A percentile compares a stretch with the other conserved stretches of the same genome.
phyloP scores from a whole-genome alignment of 768 basidiomycete genomes.

The Macrolepiota dolichaula region DNA sequence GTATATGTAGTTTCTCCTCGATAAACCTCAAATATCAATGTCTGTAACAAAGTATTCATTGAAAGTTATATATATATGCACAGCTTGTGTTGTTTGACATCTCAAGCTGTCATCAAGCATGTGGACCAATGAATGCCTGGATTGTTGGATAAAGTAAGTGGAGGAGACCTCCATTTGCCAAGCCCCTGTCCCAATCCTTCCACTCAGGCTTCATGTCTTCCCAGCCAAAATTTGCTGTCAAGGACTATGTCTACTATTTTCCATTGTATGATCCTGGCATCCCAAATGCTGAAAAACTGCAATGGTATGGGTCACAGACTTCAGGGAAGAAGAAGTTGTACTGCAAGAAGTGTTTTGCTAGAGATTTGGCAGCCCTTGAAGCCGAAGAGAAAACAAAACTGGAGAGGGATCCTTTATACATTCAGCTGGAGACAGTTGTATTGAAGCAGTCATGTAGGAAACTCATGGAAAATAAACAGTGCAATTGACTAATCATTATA shows the following conservation, averaged over 20 bases:
- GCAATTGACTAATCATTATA: too few relatives aligned
- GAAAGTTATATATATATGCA: background rate
- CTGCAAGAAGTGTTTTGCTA: background rate
- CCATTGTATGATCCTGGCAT: background rate
- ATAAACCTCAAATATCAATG: too few relatives aligned
- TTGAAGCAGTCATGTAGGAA: too few relatives aligned
- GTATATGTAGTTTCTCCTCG: background rate
- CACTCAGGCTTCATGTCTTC: background rate
- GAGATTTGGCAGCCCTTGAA: background rate
- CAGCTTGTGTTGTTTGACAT: background rate
- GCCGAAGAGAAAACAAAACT: background rate
- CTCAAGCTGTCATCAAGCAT: background rate
- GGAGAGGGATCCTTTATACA: too few relatives aligned
- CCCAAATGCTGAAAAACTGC: background rate
- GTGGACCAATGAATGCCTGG: background rate
- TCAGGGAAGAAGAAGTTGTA: background rate
- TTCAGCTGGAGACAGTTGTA: too few relatives aligned
- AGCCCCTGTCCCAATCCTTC: background rate
- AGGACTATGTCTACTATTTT: background rate
- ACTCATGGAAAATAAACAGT: too few relatives aligned
- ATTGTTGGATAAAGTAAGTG: background rate
- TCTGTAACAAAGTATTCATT: background rate
- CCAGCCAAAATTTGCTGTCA: background rate
- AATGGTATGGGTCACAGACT: background rate
- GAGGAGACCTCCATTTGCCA: background rate